These are phyloP conservation scores for Byssochlamys sp. DNA, from an alignment of 2,329 filamentous ascomycete species.

Conservation along the genomic window DNA sequence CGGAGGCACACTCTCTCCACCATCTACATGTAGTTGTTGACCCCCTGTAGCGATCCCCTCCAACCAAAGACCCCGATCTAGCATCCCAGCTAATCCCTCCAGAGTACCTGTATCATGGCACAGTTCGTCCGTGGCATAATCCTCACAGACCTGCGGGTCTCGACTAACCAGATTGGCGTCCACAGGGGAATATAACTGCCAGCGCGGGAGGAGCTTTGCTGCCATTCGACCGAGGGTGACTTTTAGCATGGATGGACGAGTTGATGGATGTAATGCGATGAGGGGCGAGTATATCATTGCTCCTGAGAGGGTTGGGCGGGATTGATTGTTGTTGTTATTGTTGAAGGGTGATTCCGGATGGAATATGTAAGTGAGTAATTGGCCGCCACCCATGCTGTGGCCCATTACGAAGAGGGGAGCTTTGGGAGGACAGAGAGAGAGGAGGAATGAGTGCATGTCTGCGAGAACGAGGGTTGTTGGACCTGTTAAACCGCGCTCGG, in stretches of 20 bases:
- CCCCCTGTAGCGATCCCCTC: slow-evolving; percentile 24
- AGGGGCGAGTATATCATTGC: slow-evolving; percentile 72
- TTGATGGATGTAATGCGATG: slow-evolving; percentile 58
- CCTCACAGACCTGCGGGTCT: slow-evolving; percentile 54
- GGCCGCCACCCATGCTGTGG: slow-evolving; percentile 81
- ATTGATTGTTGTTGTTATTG: slow-evolving; percentile 15
- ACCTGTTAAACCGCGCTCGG: slow-evolving; percentile 63
- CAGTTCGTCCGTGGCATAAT: slow-evolving; percentile 56
- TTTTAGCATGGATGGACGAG: slow-evolving; percentile 54
- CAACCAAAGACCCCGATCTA: slow-evolving; percentile 61
- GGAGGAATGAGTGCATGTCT: slow-evolving; percentile 70
- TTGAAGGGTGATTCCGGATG: slow-evolving; percentile 19
- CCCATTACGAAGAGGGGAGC: slow-evolving; percentile 67
- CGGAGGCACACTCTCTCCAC: slow-evolving; percentile 28
- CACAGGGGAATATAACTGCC: slow-evolving; percentile 58
- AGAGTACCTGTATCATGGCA: slow-evolving; percentile 78
- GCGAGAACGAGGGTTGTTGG: slow-evolving; percentile 61
- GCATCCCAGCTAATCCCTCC: slow-evolving; percentile 65
- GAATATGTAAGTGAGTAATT: slow-evolving; percentile 56
- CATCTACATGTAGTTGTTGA: neutral
- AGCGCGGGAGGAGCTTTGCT: slow-evolving; percentile 55
- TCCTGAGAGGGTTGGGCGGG: slow-evolving; percentile 34
- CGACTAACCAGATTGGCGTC: slow-evolving; percentile 56
- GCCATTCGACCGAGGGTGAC: slow-evolving; percentile 59
- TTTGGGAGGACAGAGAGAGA: slow-evolving; percentile 43